These are phyloP conservation scores for Musa balbisiana DNA, from an alignment of 202 grass and related monocot species.

Conservation along the genomic window DNA sequence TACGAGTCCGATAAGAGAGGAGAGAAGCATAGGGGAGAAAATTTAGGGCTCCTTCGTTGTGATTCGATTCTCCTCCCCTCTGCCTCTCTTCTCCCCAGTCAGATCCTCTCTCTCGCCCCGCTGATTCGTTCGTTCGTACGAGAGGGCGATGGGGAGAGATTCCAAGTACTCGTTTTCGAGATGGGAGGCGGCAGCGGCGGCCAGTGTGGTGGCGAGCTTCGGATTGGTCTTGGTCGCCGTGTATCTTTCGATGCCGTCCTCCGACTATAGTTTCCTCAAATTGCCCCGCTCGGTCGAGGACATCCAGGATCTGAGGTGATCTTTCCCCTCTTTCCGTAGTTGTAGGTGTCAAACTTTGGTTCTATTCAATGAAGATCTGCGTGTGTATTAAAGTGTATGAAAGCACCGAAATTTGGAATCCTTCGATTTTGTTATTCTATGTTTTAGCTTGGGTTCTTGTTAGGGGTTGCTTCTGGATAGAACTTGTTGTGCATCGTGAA, in stretches of 20 bases:
- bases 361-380: not conserved
- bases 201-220: not conserved
- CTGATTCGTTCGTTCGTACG: not conserved
- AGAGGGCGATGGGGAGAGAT: not conserved
- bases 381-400: not conserved
- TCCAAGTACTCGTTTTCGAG: not conserved
- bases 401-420: not conserved
- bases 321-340: not conserved
- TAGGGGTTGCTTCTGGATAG: too few species aligned
- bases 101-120: not conserved
- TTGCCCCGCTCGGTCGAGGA: slow-evolving; percentile 18
- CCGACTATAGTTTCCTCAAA: slow-evolving; percentile 25
- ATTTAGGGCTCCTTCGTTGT: not conserved
- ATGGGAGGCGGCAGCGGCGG: slow-evolving; percentile 2
- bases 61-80: not conserved
- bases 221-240: not conserved
- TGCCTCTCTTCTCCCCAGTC: not conserved
- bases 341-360: not conserved
- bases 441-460: not conserved
- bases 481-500: too few species aligned
- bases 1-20: not conserved
- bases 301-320: slow-evolving; percentile 8
- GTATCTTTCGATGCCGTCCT: slow-evolving; percentile 18
- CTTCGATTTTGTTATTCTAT: not conserved
- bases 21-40: not conserved